phyloP scores from a whole-genome alignment of 306 rosid genomes.

The Cucurbita moschata region DNA sequence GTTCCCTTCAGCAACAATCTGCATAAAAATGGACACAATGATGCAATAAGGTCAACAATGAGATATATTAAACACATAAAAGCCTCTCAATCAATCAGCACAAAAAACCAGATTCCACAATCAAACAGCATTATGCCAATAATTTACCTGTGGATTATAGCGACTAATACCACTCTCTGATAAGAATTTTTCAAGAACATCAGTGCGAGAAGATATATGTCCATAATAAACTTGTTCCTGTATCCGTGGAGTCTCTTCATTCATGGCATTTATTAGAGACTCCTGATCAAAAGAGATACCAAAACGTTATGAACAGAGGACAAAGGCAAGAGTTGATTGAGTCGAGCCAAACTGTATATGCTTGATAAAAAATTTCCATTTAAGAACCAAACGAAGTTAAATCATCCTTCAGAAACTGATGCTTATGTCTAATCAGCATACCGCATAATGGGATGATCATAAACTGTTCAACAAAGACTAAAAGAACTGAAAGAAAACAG shows the following conservation, averaged over 20 bases:
- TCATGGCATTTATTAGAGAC: constrained; percentile 68
- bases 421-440: background rate
- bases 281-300: constrained; percentile 44
- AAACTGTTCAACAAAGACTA: background rate
- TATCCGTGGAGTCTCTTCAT: constrained; percentile 79
- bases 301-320: background rate
- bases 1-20: constrained; percentile 73
- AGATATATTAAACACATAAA: background rate
- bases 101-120: background rate
- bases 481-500: background rate
- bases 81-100: background rate
- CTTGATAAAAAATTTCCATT: background rate
- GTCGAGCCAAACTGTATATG: background rate
- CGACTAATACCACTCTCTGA: constrained; percentile 84
- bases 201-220: constrained; percentile 68
- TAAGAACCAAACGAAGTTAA: background rate
- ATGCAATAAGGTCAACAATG: background rate
- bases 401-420: background rate
- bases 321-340: constrained; percentile 1
- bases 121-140: background rate
- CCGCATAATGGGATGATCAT: constrained; percentile 5
- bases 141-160: constrained; percentile 76
- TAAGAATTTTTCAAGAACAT: constrained; percentile 61
- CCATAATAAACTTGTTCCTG: constrained; percentile 97
- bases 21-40: constrained; percentile 5